Conservation (phyloP, 2,329 filamentous ascomycete species). For the Ophiostoma fasciatum region DNA sequence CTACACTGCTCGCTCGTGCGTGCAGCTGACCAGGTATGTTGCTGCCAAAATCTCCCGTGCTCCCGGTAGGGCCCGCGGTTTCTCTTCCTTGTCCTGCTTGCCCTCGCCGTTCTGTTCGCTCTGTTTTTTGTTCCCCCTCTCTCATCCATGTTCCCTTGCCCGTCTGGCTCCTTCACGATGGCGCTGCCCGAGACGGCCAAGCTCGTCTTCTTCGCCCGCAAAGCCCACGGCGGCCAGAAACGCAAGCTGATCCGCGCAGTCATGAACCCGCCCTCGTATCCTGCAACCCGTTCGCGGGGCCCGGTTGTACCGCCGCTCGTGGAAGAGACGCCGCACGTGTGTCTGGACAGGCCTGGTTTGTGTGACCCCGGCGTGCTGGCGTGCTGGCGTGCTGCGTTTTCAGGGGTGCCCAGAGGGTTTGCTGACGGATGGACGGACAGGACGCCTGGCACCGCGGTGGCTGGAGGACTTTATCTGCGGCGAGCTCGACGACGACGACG, state of each 20-base stretch:
- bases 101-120: not conserved
- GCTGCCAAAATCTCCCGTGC: too few species aligned
- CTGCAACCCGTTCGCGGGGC: constrained; percentile 7
- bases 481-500: constrained; percentile 4
- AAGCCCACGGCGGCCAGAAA: constrained; percentile 3
- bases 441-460: constrained; percentile 13
- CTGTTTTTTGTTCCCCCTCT: not conserved
- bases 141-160: not conserved
- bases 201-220: constrained; percentile 6
- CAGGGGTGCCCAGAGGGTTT: too few species aligned
- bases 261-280: constrained; percentile 11
- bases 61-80: too few species aligned
- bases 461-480: constrained; percentile 12
- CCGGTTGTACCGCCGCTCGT: constrained; percentile 2
- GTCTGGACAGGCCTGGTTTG: constrained; percentile 5
- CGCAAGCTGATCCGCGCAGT: constrained; percentile 8
- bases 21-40: too few species aligned
- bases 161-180: too few species aligned
- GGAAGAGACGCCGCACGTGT: constrained; percentile 6
- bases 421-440: too few species aligned
- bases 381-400: too few species aligned
- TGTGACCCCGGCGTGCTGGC: too few species aligned
- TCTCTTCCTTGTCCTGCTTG: not conserved
- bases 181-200: constrained; percentile 5
- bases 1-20: not conserved